phyloP scores from a whole-genome alignment of 768 basidiomycete genomes.

The Leucogyrophana mollusca region DNA sequence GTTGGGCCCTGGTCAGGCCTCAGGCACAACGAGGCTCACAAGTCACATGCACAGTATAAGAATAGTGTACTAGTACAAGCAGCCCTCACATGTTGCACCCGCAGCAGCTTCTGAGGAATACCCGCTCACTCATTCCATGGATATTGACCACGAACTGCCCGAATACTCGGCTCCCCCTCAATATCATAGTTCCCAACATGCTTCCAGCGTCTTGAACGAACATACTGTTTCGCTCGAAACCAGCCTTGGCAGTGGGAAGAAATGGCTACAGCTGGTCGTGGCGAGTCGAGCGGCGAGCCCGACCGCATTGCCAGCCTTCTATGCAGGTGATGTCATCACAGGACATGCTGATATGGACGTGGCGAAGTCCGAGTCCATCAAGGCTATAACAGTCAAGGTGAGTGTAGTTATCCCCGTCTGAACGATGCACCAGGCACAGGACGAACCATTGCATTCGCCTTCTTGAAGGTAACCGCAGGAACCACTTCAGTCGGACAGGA shows the following conservation, averaged over 20 bases:
- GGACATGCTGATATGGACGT: conserved; percentile 53
- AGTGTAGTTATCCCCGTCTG: conserved; percentile 15
- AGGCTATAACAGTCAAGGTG: conserved; percentile 47
- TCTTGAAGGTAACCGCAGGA: conserved; percentile 40
- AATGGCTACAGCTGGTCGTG: conserved; percentile 49
- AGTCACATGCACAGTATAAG: too few relatives aligned
- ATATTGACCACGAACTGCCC: conserved; percentile 16
- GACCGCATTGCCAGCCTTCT: conserved; percentile 42
- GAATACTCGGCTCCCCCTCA: conserved; percentile 13
- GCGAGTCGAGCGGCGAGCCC: conserved; percentile 40
- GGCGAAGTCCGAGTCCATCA: conserved; percentile 46
- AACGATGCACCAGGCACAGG: background rate
- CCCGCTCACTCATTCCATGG: too few relatives aligned
- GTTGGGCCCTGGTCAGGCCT: background rate
- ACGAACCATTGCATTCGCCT: too few relatives aligned
- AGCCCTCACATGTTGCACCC: background rate
- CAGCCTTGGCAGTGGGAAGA: conserved; percentile 31
- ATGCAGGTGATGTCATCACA: conserved; percentile 46
- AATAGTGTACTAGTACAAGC: too few relatives aligned
- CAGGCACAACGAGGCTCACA: background rate
- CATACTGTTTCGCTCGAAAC: conserved; percentile 44
- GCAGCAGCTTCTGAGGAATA: background rate
- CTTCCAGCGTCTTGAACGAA: conserved; percentile 17
- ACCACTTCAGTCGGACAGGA: conserved; percentile 58
- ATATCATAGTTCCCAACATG: background rate